phyloP scores from a whole-genome alignment of 345 rosid genomes.

The Leavenworthia alabamica region DNA sequence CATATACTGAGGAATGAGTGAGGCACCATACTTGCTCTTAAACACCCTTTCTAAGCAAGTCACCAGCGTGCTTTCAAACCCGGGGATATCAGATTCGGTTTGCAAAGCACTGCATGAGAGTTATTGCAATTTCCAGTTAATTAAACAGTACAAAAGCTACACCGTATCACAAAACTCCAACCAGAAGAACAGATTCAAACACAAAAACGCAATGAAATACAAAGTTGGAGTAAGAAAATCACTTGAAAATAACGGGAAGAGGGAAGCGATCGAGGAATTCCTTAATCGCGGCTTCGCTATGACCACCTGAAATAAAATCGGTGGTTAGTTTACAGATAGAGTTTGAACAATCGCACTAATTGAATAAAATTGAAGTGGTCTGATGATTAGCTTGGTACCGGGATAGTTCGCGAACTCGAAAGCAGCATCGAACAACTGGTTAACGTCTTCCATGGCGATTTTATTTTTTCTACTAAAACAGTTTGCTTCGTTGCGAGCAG shows the following conservation, averaged over 20 bases:
- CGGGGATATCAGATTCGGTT: conserved; percentile 48
- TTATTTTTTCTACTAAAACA: not conserved
- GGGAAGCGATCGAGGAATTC: conserved; percentile 76
- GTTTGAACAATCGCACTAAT: not conserved
- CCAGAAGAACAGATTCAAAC: not conserved
- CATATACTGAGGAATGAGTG: conserved; percentile 70
- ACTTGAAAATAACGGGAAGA: conserved; percentile 68
- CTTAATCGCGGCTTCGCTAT: conserved; percentile 53
- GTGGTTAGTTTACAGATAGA: not conserved
- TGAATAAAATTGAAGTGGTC: not conserved
- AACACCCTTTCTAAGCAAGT: conserved; percentile 70
- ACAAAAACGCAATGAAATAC: not conserved
- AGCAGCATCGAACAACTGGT: conserved; percentile 61
- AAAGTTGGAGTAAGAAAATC: not conserved
- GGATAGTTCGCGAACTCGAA: conserved; percentile 68
- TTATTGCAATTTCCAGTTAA: not conserved
- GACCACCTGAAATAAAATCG: conserved; percentile 43
- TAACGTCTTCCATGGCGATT: conserved; percentile 46
- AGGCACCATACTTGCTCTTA: conserved; percentile 65
- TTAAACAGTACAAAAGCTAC: not conserved
- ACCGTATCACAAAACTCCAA: too few species aligned
- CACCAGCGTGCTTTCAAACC: conserved; percentile 45
- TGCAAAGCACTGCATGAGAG: conserved; percentile 56
- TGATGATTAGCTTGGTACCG: conserved; percentile 28
- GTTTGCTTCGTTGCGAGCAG: not conserved